Base-by-base conservation (phyloP, 345 rosid species). In the Dimocarpus longan region DNA sequence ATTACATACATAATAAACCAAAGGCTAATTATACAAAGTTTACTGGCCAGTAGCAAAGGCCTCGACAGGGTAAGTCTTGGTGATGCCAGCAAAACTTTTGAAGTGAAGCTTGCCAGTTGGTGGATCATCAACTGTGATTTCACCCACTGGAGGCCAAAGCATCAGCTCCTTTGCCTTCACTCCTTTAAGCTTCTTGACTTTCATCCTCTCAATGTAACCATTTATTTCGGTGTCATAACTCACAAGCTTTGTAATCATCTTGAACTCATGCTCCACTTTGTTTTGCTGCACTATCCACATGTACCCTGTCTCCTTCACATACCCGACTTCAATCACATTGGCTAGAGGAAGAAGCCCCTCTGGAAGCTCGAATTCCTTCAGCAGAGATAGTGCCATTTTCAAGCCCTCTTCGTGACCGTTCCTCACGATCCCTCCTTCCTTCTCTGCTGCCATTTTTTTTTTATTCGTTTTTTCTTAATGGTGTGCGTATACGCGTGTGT, bases 151-250 rank as follows among this genome's bases (percentile, higher is more conserved):
- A 8, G 90, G 79, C 93, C 93, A 89, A 7, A 89, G 62, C 78
- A 88, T 79, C 62, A 91, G 82, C 82, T 91, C 95, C 82, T 91
- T 87, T 44, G 91, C 85, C 91, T 91, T 89, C 16, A 91, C 90
- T 0, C 90, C 92, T 66, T 87, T 89, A 24, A 89, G 85, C 80
- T 87, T 85, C 88, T 80, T 84, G 82, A 89, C 81, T 85, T 56
- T 85, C 37, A 71, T 68, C 40, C 68, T 78, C 85, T 76, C 83
- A 3, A 84, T 82, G 42, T 78, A 80, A 8, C 86, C 86, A 1
- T 80, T 70, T 26, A 89, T 84, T 32, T 84, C 88, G 2, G 83
- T 37, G 28, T 69, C 90, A 50, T 85, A 89, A 68, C 74, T 82
- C 56, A 80, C 88, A 3, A 84, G 88, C 79, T 83, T 89, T 37